Evolutionary conservation across 192 early-diverging fungal genomes (phyloP).

Genomic region (Mortierella antarctica): DNA sequence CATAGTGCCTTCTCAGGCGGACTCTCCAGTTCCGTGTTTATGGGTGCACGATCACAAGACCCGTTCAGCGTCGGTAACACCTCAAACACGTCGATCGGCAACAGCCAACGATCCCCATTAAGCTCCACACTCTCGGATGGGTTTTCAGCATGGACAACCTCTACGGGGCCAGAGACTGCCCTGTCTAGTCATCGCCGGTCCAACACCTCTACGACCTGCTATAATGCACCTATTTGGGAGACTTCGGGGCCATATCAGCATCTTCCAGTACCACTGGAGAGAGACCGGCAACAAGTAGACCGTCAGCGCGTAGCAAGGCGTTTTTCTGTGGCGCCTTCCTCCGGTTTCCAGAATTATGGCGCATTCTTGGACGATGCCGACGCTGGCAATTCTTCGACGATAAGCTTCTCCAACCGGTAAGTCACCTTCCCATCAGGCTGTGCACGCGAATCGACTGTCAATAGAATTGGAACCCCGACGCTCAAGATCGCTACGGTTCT

Average conservation of each 20-base stretch:
- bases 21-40: constrained; percentile 11
- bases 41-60: constrained; percentile 4
- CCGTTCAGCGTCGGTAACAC: constrained; percentile 9
- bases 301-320: constrained; percentile 21
- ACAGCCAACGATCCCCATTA: background rate
- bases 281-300: constrained; percentile 19
- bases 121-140: constrained; percentile 24
- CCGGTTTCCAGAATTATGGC: constrained; percentile 24
- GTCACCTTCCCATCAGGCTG: background rate
- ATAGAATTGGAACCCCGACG: constrained; percentile 23
- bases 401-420: constrained; percentile 14
- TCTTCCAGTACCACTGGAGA: constrained; percentile 1
- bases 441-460: background rate
- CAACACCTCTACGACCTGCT: constrained; percentile 20
- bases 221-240: constrained; percentile 35
- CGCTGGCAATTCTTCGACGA: constrained; percentile 7
- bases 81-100: background rate
- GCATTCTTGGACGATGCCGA: constrained; percentile 25
- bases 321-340: constrained; percentile 32
- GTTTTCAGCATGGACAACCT: constrained; percentile 19
- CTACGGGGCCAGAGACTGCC: background rate
- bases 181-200: constrained; percentile 33
- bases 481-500: background rate
- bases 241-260: constrained; percentile 22
- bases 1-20: constrained; percentile 6